Conservation (phyloP, 179 eudicot species). For the Silene coronaria region DNA sequence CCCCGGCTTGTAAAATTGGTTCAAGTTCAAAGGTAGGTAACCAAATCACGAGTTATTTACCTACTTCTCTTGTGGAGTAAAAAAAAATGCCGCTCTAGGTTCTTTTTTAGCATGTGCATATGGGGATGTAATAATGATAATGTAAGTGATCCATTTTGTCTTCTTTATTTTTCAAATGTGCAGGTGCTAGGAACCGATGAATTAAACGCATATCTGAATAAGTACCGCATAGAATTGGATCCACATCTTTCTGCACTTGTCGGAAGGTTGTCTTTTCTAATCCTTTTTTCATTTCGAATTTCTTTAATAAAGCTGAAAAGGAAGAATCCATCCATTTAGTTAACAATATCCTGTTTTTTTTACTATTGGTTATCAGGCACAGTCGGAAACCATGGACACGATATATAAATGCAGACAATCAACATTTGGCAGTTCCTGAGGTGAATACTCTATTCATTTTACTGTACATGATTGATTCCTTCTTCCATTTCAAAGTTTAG, state of each 20-base stretch:
- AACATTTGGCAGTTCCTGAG: conserved; percentile 87
- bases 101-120: not conserved
- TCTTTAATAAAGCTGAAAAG: not conserved
- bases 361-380: conserved; percentile 47
- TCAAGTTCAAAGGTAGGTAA: too few relatives aligned
- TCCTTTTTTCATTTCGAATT: not conserved
- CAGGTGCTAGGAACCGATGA: conserved; percentile 86
- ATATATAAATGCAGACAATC: conserved; percentile 78
- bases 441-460: conserved; percentile 24
- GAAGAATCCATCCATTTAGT: not conserved
- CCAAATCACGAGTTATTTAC: not conserved
- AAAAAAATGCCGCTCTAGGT: not conserved
- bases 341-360: not conserved
- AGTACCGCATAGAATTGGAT: conserved; percentile 77
- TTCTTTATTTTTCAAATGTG: not conserved
- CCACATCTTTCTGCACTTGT: conserved; percentile 79
- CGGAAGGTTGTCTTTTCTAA: conserved; percentile 52
- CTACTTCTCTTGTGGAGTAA: not conserved
- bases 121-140: not conserved
- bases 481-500: not conserved
- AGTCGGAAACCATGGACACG: conserved; percentile 77
- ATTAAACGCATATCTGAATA: conserved; percentile 59
- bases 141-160: not conserved
- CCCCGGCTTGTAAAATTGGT: too few relatives aligned
- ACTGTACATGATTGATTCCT: not conserved